A percentile compares a stretch with the other conserved stretches of the same genome.
phyloP scores from a whole-genome alignment of 2,329 filamentous ascomycete species.

The Spiromastix sp. region DNA sequence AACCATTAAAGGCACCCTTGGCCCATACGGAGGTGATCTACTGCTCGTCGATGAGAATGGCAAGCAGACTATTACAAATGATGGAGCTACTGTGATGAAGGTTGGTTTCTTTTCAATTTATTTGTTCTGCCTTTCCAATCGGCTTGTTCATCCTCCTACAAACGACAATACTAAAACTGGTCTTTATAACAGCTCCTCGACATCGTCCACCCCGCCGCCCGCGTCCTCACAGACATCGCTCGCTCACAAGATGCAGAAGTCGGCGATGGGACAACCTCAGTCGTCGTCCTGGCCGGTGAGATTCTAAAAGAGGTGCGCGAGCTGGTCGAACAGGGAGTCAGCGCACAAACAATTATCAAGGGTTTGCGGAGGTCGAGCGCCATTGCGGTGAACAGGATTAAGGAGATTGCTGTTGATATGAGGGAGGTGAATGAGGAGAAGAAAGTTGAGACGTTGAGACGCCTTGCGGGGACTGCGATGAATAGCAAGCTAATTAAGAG shows the following conservation, averaged over 20 bases:
- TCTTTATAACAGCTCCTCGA: conserved; percentile 86
- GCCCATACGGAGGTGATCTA: conserved; percentile 92
- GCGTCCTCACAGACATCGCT: conserved; percentile 95
- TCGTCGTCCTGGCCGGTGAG: conserved; percentile 94
- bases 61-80: conserved; percentile 94
- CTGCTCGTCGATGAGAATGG: conserved; percentile 94
- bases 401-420: conserved; percentile 82
- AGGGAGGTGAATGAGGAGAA: conserved; percentile 74
- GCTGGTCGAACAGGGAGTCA: conserved; percentile 91
- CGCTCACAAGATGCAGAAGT: conserved; percentile 99
- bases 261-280: conserved; percentile 93
- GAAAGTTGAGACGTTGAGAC: conserved; percentile 76
- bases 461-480: conserved; percentile 93
- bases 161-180: no score
- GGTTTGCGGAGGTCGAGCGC: conserved; percentile 75
- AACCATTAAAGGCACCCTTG: conserved; percentile 90
- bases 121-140: no score
- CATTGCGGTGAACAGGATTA: conserved; percentile 97
- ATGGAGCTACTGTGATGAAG: conserved; percentile 99
- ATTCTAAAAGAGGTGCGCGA: conserved; percentile 96
- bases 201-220: conserved; percentile 93
- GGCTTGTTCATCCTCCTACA: no score
- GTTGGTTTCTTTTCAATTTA: conserved; percentile 42
- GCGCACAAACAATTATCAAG: conserved; percentile 96
- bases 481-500: conserved; percentile 98